Percentiles rank a stretch among this genome's conserved stretches.
These are phyloP conservation scores for Mrakia gelida DNA, from an alignment of 768 basidiomycete species.

Conservation along the genomic window DNA sequence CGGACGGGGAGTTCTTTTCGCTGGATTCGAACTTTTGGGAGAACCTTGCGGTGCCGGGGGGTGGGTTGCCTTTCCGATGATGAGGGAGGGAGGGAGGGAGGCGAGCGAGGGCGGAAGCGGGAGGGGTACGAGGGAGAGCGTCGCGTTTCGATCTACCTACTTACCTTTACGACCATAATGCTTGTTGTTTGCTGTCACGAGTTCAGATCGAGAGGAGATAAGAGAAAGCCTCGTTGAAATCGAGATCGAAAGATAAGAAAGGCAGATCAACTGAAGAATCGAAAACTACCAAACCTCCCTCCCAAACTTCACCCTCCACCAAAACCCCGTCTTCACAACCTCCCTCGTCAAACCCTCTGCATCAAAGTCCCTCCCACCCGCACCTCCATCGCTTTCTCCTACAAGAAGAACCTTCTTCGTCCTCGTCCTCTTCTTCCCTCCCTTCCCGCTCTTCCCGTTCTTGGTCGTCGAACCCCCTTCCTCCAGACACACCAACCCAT, in stretches of 20 bases:
- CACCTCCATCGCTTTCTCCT: too few species aligned
- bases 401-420: not conserved
- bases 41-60: constrained; percentile 8
- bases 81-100: not conserved
- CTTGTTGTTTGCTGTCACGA: too few species aligned
- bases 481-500: not conserved
- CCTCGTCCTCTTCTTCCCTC: not conserved
- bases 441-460: not conserved
- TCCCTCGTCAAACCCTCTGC: too few species aligned
- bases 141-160: not conserved
- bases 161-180: too few species aligned
- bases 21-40: constrained; percentile 5
- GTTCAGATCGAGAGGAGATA: too few species aligned
- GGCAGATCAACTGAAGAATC: too few species aligned
- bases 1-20: constrained; percentile 1
- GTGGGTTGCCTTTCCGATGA: constrained; percentile 2
- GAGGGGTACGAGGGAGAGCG: not conserved
- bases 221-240: too few species aligned
- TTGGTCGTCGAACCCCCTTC: not conserved
- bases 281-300: too few species aligned
- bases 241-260: too few species aligned
- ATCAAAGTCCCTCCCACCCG: too few species aligned
- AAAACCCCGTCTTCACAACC: too few species aligned
- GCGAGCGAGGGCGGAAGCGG: not conserved
- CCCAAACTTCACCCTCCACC: too few species aligned